A percentile compares a stretch with the other conserved stretches of the same genome.
Conservation (phyloP, 345 rosid species). For the Eucalyptus regnans region DNA sequence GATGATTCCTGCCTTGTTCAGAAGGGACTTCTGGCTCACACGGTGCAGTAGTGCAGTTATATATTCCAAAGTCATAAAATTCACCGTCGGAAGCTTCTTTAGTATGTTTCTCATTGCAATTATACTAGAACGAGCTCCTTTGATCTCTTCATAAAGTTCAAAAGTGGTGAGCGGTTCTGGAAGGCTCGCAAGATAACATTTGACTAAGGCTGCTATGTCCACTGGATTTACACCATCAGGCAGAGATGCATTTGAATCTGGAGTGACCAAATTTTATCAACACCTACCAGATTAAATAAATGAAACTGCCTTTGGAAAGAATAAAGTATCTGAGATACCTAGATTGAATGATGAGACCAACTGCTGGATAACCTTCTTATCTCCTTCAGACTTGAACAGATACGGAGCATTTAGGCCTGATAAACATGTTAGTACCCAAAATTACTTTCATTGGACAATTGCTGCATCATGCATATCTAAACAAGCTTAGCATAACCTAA, state of each 20-base stretch:
- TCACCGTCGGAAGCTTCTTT: slow-evolving; percentile 75
- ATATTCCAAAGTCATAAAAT: slow-evolving; percentile 83
- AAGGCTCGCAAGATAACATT: slow-evolving; percentile 91
- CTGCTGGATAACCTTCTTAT: slow-evolving; percentile 58
- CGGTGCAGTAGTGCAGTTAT: slow-evolving; percentile 70
- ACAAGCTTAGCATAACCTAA: neutral
- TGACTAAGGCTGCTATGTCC: slow-evolving; percentile 66
- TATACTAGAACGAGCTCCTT: slow-evolving; percentile 65
- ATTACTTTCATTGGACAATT: neutral
- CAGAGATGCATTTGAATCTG: slow-evolving; percentile 61
- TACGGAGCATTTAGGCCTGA: slow-evolving; percentile 57
- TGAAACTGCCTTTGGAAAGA: neutral
- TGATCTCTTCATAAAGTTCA: slow-evolving; percentile 68
- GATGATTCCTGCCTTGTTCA: slow-evolving; percentile 55
- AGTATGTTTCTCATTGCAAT: slow-evolving; percentile 52
- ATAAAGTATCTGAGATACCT: slow-evolving; percentile 28
- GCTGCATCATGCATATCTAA: neutral
- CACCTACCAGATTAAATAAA: neutral
- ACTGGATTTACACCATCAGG: slow-evolving; percentile 69
- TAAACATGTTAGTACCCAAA: neutral
- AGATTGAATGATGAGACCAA: slow-evolving; percentile 67
- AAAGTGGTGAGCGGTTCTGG: slow-evolving; percentile 78
- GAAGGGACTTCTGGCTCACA: slow-evolving; percentile 71
- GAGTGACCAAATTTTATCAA: neutral
- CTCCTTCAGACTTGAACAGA: slow-evolving; percentile 81